These are phyloP conservation scores for Syzygium oleosum DNA, from an alignment of 345 rosid species.

Conservation along the genomic window DNA sequence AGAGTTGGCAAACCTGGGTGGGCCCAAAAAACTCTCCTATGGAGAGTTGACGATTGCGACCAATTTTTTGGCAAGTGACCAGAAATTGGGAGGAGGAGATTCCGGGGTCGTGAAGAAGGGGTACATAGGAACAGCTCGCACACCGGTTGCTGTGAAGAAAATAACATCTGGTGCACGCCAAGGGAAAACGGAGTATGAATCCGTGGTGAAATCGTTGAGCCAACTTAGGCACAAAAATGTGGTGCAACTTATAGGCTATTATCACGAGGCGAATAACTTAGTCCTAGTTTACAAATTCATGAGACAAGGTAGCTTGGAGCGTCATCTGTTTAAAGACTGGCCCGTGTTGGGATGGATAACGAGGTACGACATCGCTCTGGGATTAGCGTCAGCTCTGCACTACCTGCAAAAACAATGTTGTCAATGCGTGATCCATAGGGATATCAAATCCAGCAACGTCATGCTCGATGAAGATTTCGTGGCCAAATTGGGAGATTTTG, in stretches of 20 bases:
- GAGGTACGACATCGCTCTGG: neutral
- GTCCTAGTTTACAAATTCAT: neutral
- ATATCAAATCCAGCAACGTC: too few species aligned
- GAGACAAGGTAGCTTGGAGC: neutral
- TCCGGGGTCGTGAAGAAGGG: too few species aligned
- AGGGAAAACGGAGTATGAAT: accelerated
- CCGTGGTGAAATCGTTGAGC: neutral
- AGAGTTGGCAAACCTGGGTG: too few species aligned
- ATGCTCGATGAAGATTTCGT: too few species aligned
- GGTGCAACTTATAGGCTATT: neutral
- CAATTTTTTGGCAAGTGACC: too few species aligned
- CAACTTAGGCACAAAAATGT: neutral
- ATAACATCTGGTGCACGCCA: accelerated
- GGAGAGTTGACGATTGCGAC: too few species aligned
- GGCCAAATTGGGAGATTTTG: too few species aligned
- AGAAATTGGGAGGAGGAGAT: too few species aligned
- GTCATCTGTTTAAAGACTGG: neutral
- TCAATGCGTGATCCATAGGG: too few species aligned
- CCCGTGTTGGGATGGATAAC: accelerated
- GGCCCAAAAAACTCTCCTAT: too few species aligned
- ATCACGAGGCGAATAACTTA: accelerated
- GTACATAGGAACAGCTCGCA: accelerated
- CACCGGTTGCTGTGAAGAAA: neutral
- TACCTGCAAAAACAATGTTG: neutral
- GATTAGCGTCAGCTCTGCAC: neutral